Evolutionary conservation across 2,329 filamentous ascomycete species (phyloP).

Genomic region (Epichloe bromicola): DNA sequence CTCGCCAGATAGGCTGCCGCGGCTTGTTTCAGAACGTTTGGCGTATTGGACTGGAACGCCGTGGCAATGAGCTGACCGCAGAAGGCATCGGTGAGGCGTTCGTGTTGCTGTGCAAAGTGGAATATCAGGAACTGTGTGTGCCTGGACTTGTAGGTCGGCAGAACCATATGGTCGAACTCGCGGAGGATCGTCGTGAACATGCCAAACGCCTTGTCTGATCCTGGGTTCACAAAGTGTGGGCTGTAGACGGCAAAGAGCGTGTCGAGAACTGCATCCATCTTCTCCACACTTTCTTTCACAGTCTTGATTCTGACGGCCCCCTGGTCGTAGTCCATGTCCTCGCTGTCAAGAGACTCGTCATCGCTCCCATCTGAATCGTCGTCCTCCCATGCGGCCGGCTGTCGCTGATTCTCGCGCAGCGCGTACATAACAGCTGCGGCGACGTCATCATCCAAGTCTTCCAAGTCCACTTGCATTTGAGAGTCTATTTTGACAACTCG

Average conservation of each 20-base stretch:
- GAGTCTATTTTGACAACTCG: constrained; percentile 89
- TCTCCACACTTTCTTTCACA: constrained; percentile 71
- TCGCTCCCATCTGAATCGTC: constrained; percentile 48
- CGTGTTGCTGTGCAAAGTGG: constrained; percentile 78
- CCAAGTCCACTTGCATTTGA: constrained; percentile 84
- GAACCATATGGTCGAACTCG: constrained; percentile 77
- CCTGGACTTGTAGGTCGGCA: constrained; percentile 81
- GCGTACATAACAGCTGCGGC: constrained; percentile 57
- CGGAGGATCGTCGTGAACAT: constrained; percentile 68
- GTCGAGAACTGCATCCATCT: constrained; percentile 84
- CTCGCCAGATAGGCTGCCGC: constrained; percentile 88
- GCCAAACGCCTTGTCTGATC: constrained; percentile 54
- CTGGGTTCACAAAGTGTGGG: constrained; percentile 55
- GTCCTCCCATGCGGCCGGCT: constrained; percentile 30
- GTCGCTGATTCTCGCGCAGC: constrained; percentile 17
- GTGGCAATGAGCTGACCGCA: constrained; percentile 52
- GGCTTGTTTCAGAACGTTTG: constrained; percentile 64
- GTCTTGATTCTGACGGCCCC: constrained; percentile 52
- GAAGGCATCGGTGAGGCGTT: constrained; percentile 69
- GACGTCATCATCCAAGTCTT: constrained; percentile 82
- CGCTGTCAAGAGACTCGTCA: constrained; percentile 57
- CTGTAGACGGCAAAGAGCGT: constrained; percentile 76
- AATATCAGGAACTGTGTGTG: constrained; percentile 95
- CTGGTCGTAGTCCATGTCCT: constrained; percentile 53
- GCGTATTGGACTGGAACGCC: constrained; percentile 46